A percentile compares a stretch with the other conserved stretches of the same genome.
These are phyloP conservation scores for Penicillium steckii DNA, from an alignment of 495 filamentous ascomycete genomes.

Conservation along the genomic window DNA sequence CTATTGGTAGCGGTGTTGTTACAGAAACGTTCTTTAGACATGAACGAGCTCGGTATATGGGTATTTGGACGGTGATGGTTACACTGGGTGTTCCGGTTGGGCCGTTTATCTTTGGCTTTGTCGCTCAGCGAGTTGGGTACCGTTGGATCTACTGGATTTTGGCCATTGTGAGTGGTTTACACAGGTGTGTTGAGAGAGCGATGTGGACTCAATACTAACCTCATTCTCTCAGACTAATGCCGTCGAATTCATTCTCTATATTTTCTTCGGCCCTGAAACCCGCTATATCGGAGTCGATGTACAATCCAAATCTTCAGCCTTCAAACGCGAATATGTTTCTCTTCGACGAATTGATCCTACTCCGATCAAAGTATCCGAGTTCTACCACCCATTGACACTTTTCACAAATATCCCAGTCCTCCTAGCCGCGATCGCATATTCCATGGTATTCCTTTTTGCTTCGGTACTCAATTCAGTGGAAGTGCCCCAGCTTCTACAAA, in stretches of 20 bases:
- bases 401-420: slow-evolving; percentile 43
- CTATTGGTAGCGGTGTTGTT: slow-evolving; percentile 54
- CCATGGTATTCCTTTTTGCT: slow-evolving; percentile 52
- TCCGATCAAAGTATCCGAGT: slow-evolving; percentile 45
- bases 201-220: too few species aligned
- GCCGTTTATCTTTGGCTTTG: slow-evolving; percentile 51
- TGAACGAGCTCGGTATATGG: slow-evolving; percentile 51
- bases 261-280: slow-evolving; percentile 59
- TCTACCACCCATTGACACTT: slow-evolving; percentile 45
- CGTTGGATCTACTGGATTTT: slow-evolving; percentile 44
- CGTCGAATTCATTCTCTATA: slow-evolving; percentile 49
- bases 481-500: slow-evolving; percentile 50
- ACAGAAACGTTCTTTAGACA: slow-evolving; percentile 52
- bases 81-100: slow-evolving; percentile 53
- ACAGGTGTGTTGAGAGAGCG: too few species aligned
- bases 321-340: slow-evolving; percentile 44
- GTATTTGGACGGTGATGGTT: slow-evolving; percentile 53
- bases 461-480: slow-evolving; percentile 51
- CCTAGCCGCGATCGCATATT: slow-evolving; percentile 47
- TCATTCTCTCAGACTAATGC: slow-evolving; percentile 55
- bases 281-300: slow-evolving; percentile 43
- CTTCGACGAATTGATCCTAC: slow-evolving; percentile 48
- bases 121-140: slow-evolving; percentile 42
- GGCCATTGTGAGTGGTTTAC: slow-evolving; percentile 39
- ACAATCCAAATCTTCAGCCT: slow-evolving; percentile 24